Evolutionary conservation across 2,329 filamentous ascomycete genomes (phyloP), one percentile per base, ranked within the genome.

Genomic region (Cytospora mali): DNA sequence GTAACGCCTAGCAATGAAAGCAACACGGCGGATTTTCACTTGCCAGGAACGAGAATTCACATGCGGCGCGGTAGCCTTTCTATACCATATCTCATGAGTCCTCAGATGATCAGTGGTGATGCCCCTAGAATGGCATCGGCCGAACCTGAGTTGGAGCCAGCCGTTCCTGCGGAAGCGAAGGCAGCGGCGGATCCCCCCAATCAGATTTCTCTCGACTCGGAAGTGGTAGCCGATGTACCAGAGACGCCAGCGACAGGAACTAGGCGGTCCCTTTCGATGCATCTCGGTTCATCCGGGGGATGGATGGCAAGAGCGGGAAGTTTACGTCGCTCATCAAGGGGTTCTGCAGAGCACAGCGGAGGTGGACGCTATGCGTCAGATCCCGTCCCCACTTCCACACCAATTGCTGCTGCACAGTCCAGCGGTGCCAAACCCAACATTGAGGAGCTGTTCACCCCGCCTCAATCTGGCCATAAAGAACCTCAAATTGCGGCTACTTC

Each of bases 261-360:
- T 14, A 79, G 77, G 59, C 80, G 82, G 63, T 87, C 86, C 18
- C 75, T 84, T 28, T 88, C 86, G 18, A 82, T 85, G 78, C 84
- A 86, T 60, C 84, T 88, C 64, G 78, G 79, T 64, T 83, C 85
- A 1, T 79, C 85, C 18, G 78, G 76, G 55, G 81, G 76, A 55
- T 87, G 85, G 84, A 82, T 86, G 66, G 75, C 82, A 35, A 82
- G 77, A 71, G 78, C 80, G 10, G 81, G 83, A 60, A 88, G 85
- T 73, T 70, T 87, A 58, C 81, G 84, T 55, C 81, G 81, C 25
- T 75, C 79, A 31, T 88, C 86, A 73, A 79, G 81, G 64, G 78
- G 77, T 63, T 74, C 75, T 65, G 76, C 79, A 58, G 71, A 75
- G 27, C 76, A 73, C 68, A 74, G 69, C 67, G 76, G 75, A 68